phyloP scores from a whole-genome alignment of 257 asterid genomes.

The Solanum ossicruentum region DNA sequence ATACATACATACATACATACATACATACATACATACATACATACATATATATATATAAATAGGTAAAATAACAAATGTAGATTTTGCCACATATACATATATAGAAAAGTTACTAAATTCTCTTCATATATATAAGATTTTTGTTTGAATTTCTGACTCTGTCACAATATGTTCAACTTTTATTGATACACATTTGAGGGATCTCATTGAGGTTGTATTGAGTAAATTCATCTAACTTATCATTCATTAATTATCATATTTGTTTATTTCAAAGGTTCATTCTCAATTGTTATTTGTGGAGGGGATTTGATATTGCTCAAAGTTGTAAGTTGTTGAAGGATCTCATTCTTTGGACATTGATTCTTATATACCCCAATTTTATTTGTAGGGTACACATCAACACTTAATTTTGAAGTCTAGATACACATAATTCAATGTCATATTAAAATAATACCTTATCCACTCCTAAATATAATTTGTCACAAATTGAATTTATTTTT shows the following conservation, averaged over 20 bases:
- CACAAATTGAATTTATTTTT: neutral
- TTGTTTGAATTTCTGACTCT: neutral
- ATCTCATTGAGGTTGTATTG: neutral
- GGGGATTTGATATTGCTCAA: neutral
- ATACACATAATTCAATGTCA: neutral
- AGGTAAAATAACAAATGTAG: neutral
- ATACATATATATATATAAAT: neutral
- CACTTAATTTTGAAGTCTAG: neutral
- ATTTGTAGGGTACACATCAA: neutral
- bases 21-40: too few relatives aligned
- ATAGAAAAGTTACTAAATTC: neutral
- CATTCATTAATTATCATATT: neutral
- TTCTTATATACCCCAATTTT: neutral
- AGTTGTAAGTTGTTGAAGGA: neutral
- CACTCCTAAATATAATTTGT: neutral
- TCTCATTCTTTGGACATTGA: neutral
- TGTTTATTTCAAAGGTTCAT: neutral
- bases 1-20: too few relatives aligned
- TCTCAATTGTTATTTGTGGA: neutral
- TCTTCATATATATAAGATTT: neutral
- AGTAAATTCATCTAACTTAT: neutral
- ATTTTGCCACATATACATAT: neutral
- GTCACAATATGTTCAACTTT: neutral
- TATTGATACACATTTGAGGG: neutral
- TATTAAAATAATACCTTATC: neutral